Conservation (phyloP, 225 moss, liverwort and hornwort species). For the Polytrichum formosum region DNA sequence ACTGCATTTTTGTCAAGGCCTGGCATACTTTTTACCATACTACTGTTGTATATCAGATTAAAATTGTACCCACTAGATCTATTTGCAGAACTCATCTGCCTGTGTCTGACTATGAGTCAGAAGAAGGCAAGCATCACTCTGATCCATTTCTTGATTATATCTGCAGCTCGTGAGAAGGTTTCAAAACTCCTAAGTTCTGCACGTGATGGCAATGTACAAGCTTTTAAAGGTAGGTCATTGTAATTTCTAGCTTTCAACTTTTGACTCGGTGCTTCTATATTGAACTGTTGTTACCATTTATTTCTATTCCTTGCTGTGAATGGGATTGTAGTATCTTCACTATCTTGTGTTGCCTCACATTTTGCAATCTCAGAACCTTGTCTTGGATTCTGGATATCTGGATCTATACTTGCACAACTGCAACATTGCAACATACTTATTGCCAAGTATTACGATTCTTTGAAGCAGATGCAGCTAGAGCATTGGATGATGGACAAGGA, state of each 20-base stretch:
- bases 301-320: not conserved
- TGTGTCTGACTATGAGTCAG: not conserved
- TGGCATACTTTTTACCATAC: not conserved
- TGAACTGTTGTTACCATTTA: constrained; percentile 7
- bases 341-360: too few species aligned
- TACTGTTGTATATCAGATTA: not conserved
- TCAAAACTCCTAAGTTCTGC: constrained; percentile 73
- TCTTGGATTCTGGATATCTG: not conserved
- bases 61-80: not conserved
- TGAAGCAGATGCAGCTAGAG: constrained; percentile 46
- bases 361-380: too few species aligned
- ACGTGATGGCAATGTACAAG: constrained; percentile 67
- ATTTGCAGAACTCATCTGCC: not conserved
- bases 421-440: not conserved
- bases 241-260: too few species aligned
- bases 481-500: constrained; percentile 69
- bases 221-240: constrained; percentile 67
- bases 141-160: constrained; percentile 7
- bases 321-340: too few species aligned
- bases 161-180: constrained; percentile 76
- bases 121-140: not conserved
- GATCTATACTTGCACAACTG: not conserved
- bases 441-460: not conserved
- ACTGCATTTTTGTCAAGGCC: not conserved
- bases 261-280: not conserved